phyloP scores from a whole-genome alignment of 371 early-diverging fungal genomes.

The Vairimorpha necatrix region DNA sequence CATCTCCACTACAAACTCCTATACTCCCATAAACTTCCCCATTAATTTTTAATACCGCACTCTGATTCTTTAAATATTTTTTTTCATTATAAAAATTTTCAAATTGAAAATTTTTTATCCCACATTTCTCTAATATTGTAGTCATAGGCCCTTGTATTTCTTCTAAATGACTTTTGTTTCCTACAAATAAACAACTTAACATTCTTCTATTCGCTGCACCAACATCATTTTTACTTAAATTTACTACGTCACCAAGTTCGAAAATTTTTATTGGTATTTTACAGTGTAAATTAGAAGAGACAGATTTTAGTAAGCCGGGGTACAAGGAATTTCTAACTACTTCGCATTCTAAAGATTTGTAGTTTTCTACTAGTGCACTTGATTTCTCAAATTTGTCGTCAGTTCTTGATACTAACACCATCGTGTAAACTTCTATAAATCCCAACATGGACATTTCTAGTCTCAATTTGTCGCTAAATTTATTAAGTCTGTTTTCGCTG shows the following conservation, averaged over 20 bases:
- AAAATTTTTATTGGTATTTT: slow-evolving; percentile 87
- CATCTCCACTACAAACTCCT: slow-evolving; percentile 42
- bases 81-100: slow-evolving; percentile 11
- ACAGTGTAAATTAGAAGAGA: slow-evolving; percentile 79
- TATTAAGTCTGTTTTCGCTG: slow-evolving; percentile 81
- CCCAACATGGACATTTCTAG: slow-evolving; percentile 81
- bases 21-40: slow-evolving; percentile 28
- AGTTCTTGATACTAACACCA: slow-evolving; percentile 72
- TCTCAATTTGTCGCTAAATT: slow-evolving; percentile 78
- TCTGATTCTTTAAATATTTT: slow-evolving; percentile 42
- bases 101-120: slow-evolving; percentile 23
- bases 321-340: slow-evolving; percentile 84
- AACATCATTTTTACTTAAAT: slow-evolving; percentile 65
- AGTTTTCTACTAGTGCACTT: slow-evolving; percentile 70
- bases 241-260: slow-evolving; percentile 88
- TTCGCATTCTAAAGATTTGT: slow-evolving; percentile 82
- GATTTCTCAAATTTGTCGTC: slow-evolving; percentile 47
- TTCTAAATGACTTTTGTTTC: slow-evolving; percentile 82
- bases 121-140: slow-evolving; percentile 36
- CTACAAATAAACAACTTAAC: slow-evolving; percentile 77
- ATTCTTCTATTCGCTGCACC: slow-evolving; percentile 79
- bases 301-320: slow-evolving; percentile 88
- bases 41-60: slow-evolving; percentile 28
- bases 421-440: slow-evolving; percentile 85
- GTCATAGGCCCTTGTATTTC: slow-evolving; percentile 59